These are phyloP conservation scores for Colletotrichum caudatum DNA, from an alignment of 2,329 filamentous ascomycete genomes.

Conservation along the genomic window DNA sequence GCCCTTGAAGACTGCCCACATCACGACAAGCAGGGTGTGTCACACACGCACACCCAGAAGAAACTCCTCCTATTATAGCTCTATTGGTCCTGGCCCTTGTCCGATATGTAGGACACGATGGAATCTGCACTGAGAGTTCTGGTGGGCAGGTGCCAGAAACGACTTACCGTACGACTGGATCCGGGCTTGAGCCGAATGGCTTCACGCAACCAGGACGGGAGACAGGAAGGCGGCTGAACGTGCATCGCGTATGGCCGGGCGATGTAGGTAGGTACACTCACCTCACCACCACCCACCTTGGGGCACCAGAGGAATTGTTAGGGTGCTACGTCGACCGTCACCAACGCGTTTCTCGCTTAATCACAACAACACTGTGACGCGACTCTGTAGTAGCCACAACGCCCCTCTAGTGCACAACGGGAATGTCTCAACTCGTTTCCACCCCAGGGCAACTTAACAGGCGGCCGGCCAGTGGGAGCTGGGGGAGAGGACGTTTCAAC, in stretches of 20 bases:
- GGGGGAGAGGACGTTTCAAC: background rate
- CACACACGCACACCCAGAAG: background rate
- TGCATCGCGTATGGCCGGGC: background rate
- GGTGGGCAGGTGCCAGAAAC: background rate
- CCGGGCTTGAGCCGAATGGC: no score
- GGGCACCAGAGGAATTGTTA: background rate
- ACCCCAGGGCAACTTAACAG: background rate
- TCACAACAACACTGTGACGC: constrained; percentile 35
- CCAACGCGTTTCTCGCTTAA: constrained; percentile 29
- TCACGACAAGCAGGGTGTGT: background rate
- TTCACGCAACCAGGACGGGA: background rate
- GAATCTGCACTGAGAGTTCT: background rate
- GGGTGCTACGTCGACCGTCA: background rate
- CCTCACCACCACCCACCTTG: background rate
- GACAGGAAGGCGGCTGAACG: background rate
- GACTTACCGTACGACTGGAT: background rate
- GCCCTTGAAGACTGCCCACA: background rate
- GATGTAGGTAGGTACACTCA: background rate
- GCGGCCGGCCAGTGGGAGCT: background rate
- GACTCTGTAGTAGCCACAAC: constrained; percentile 26
- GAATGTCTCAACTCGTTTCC: constrained; percentile 27
- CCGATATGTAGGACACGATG: background rate
- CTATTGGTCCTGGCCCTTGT: background rate
- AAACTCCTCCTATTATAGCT: background rate
- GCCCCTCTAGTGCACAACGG: constrained; percentile 28